Evolutionary conservation across 306 rosid species (phyloP).

Genomic region (Citrullus mucosospermus): DNA sequence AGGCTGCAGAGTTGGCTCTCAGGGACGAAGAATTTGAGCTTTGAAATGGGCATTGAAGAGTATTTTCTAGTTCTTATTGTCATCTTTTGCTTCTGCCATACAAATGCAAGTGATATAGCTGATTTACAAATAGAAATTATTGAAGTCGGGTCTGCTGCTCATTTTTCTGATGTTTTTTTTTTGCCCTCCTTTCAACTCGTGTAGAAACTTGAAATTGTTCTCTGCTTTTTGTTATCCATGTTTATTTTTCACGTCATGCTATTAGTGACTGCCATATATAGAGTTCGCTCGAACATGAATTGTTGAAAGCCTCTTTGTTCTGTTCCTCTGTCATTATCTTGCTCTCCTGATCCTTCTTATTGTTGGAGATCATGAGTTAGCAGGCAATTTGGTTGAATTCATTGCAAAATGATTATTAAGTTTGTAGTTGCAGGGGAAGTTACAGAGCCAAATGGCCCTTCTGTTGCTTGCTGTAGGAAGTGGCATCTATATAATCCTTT

Average conservation of each 20-base stretch:
- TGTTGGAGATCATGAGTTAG: neutral
- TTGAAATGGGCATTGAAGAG: neutral
- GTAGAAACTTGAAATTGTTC: slow-evolving; percentile 5
- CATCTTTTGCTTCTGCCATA: neutral
- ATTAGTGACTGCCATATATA: slow-evolving; percentile 1
- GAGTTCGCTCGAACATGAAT: slow-evolving; percentile 7
- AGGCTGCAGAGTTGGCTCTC: slow-evolving; percentile 77
- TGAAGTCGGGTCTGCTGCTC: slow-evolving; percentile 5
- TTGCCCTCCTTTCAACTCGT: slow-evolving; percentile 1
- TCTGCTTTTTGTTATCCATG: slow-evolving; percentile 4
- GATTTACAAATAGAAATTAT: slow-evolving; percentile 5
- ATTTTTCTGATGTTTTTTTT: slow-evolving; percentile 2
- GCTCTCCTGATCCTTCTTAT: neutral
- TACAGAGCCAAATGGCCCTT: neutral
- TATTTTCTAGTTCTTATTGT: neutral
- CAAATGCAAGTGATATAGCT: slow-evolving; percentile 8
- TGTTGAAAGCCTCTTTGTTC: neutral
- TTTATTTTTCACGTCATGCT: slow-evolving; percentile 8
- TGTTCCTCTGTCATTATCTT: neutral
- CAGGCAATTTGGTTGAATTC: neutral
- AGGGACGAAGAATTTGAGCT: slow-evolving; percentile 49
- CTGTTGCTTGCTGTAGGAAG: neutral
- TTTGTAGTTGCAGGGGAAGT: neutral
- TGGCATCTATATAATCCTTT: neutral
- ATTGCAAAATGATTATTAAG: neutral